Evolutionary conservation across 2,329 filamentous ascomycete species (phyloP), one percentile per base, ranked within the genome.

Genomic region (Cordyceps militaris): DNA sequence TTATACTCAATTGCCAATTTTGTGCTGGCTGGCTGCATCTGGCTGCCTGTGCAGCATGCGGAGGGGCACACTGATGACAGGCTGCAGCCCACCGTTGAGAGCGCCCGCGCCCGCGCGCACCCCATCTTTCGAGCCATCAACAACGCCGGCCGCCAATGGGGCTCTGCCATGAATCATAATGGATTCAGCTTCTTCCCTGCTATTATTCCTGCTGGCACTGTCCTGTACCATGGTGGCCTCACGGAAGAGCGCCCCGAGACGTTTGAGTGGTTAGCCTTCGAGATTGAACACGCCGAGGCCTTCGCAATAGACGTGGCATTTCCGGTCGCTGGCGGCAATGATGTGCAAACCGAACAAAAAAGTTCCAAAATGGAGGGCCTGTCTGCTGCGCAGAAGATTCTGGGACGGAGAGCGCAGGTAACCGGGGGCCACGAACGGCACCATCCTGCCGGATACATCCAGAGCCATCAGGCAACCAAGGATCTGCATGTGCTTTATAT

Each of bases 211-310:
- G 73, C 75, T 19, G 86, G 83, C 3, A 86, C 83, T 0, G 72
- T 85, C 36, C 69, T 91, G 10, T 89, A 90, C 64, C 88, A 91
- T 66, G 88, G 88, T 13, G 78, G 77, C 0, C 63, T 62, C 9
- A 67, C 65, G 0, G 63, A 73, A 0, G 69, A 77, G 1, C 73
- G 76, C 0, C 77, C 88, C 0, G 68, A 70, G 2, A 79, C 76
- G 0, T 79, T 77, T 3, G 84, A 91, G 64, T 91, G 88, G 87
- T 74, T 91, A 1, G 88, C 88, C 0, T 91, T 91, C 65, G 88
- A 91, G 67, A 79, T 86, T 3, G 87, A 91, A 64, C 88, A 91
- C 69, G 85, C 87, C 0, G 75, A 87, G 62, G 66, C 75, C 3
- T 91, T 91, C 70, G 84, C 86, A 1, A 40, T 28, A 38, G 28